Base-by-base conservation (phyloP, 2,329 filamentous ascomycete species). In the Stenocarpella maydis region DNA sequence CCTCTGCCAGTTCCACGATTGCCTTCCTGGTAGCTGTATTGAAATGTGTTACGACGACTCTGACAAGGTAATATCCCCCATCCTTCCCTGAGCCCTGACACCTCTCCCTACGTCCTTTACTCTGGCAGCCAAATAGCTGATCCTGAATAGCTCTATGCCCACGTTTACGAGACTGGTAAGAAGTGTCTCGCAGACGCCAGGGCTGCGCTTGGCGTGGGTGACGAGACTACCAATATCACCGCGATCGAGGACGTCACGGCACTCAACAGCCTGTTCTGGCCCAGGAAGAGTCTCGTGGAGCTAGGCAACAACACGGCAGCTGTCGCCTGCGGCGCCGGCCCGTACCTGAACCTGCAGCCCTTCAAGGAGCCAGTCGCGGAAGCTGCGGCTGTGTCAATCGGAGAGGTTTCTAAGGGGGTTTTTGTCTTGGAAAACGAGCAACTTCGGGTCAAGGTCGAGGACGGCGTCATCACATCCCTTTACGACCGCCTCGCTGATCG, bases 11-110 rank as follows among this genome's bases (percentile, higher is more conserved):
- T 99, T 99, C 85, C 96, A 99, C 74, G 96, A 99, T 78, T 98
- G 96, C 78, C 85, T 99, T 64, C 96, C 96, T 0, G 96, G 96
- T 68, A 98, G 94, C 77, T 93, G 90, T 41, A 98, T 99, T 75
- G 95, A 97, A 79, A 98, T 98, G 94, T 97, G 94, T 80, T 98
- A 98, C 76, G 93, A 97, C 78, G 96, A 99, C 78, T 97, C 95
- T 3, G 92, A 97, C 77, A 88, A 94, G 82, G 88, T 89, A 79
- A 78, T 2, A 19, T 14, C 14, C n/a, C 31, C 19, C 34, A 15
- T 9, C 3, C 3, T 37, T 12, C 8, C 58, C 6, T n/a, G 7
- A 1, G 1, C 28, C 28, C 19, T 74, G 19, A 26, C 19, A 6
- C 24, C 7, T 67, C 26, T 8, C n/a, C 12, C 58, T 31, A 19